phyloP scores from a whole-genome alignment of 73 alveolate species.

The Tetrahymena borealis region DNA sequence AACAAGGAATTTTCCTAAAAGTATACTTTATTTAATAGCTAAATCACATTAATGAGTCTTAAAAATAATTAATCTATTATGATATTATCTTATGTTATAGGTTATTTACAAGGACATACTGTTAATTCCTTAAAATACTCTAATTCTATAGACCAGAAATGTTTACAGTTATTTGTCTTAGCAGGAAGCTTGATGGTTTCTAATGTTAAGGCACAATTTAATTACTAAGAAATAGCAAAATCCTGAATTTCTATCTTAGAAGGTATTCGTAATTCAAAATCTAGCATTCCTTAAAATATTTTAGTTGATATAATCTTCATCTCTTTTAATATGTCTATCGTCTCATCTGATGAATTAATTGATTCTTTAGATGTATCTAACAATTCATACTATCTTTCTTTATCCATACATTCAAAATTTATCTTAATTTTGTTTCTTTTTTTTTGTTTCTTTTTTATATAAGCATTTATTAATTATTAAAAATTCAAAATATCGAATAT shows the following conservation, averaged over 20 bases:
- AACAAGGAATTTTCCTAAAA: neutral
- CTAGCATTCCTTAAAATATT: neutral
- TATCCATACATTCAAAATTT: too few species aligned
- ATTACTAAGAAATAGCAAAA: neutral
- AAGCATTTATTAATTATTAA: too few species aligned
- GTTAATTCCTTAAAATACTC: neutral
- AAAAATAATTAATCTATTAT: neutral
- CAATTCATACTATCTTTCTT: too few species aligned
- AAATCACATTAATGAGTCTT: neutral
- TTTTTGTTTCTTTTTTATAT: too few species aligned
- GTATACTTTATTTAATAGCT: neutral
- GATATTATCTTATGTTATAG: neutral
- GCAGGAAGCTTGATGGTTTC: neutral
- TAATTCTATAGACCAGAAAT: neutral
- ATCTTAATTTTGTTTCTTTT: too few species aligned
- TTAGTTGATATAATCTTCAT: neutral
- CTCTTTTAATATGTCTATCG: too few species aligned
- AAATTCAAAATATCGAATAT: too few species aligned
- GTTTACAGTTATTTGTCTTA: neutral
- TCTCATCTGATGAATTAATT: too few species aligned
- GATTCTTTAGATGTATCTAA: too few species aligned
- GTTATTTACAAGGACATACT: neutral
- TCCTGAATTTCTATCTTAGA: neutral
- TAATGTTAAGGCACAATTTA: neutral
- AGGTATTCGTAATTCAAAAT: neutral